Evolutionary conservation across 1,139 yeast species (phyloP).

Genomic region (Lodderomyces pseudojiufengensis): DNA sequence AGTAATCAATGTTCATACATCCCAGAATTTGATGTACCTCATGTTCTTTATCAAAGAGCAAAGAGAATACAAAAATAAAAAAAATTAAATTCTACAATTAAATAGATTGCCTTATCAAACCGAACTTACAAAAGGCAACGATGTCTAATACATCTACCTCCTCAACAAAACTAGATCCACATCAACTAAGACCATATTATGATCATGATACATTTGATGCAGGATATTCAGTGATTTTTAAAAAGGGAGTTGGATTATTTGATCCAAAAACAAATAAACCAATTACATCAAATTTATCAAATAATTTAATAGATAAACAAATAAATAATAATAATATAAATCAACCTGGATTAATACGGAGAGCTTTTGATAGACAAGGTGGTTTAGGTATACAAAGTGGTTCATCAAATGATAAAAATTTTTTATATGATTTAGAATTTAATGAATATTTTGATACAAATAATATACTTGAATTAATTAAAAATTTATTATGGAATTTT

Average conservation of each 20-base stretch:
- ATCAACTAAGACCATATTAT: conserved; percentile 62
- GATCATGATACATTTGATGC: conserved; percentile 67
- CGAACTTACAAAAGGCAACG: neutral
- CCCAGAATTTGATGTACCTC: too few relatives aligned
- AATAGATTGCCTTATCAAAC: neutral
- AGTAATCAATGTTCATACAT: too few relatives aligned
- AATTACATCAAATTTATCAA: conserved; percentile 24
- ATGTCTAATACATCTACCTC: conserved; percentile 2
- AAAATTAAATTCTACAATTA: too few relatives aligned
- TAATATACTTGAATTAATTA: conserved; percentile 52
- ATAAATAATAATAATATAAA: conserved; percentile 10
- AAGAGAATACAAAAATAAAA: neutral
- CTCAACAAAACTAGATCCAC: conserved; percentile 10
- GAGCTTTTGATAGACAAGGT: conserved; percentile 10
- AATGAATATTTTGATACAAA: conserved; percentile 60
- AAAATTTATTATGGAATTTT: conserved; percentile 56
- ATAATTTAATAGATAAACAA: conserved; percentile 16
- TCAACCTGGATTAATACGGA: conserved; percentile 12
- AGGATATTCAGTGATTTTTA: conserved; percentile 58
- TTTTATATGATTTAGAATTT: conserved; percentile 62
- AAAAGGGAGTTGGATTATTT: conserved; percentile 59
- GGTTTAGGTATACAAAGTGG: conserved; percentile 18
- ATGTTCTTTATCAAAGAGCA: too few relatives aligned
- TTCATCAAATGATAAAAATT: conserved; percentile 33
- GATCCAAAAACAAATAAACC: conserved; percentile 38